Conservation (phyloP, 2,329 filamentous ascomycete genomes). For the Trichoderma cornu-damae region DNA sequence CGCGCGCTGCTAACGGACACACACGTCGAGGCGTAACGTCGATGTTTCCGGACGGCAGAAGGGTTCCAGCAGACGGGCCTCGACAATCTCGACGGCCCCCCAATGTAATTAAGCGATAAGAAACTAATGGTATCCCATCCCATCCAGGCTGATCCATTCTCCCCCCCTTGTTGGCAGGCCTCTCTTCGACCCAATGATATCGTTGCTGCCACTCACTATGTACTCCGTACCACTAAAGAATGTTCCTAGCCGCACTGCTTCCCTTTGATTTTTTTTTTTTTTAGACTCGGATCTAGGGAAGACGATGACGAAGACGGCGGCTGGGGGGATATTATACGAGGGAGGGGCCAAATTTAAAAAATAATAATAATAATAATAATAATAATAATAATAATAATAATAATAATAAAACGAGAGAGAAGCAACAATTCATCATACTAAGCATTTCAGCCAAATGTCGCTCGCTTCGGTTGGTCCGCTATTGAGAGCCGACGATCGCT, state of each 20-base stretch:
- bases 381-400: no score
- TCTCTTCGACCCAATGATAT: no score
- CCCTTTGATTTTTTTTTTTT: neutral
- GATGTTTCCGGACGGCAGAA: neutral
- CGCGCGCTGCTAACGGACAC: slow-evolving; percentile 1
- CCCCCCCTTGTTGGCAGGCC: no score
- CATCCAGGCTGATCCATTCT: neutral
- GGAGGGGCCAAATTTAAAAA: no score
- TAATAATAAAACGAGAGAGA: no score
- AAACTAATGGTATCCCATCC: no score
- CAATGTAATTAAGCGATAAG: no score
- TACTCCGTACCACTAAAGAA: neutral
- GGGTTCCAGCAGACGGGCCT: neutral
- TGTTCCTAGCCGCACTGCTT: neutral
- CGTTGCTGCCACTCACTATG: no score
- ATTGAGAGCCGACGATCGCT: slow-evolving; percentile 14
- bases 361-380: no score
- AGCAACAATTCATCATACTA: no score
- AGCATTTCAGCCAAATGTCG: neutral
- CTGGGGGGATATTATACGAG: no score
- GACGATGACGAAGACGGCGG: neutral
- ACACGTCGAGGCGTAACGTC: neutral
- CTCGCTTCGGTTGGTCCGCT: slow-evolving; percentile 5
- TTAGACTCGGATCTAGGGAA: neutral
- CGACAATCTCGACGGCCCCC: no score